Evolutionary conservation across 768 basidiomycete species (phyloP).

Genomic region (Rickenella mellea): DNA sequence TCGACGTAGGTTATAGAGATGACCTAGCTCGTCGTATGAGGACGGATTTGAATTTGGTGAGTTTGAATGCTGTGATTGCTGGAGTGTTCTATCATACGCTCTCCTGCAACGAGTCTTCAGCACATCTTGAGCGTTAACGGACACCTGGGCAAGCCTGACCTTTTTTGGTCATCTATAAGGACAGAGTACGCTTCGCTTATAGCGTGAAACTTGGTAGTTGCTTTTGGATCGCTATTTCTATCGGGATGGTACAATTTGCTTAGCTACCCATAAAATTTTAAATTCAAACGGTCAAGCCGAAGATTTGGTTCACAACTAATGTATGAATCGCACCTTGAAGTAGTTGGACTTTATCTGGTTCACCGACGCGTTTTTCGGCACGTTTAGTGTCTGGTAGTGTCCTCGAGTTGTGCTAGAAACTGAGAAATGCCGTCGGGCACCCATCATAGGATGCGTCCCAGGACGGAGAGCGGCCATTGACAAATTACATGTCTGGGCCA

Average conservation of each 20-base stretch:
- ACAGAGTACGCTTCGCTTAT: slow-evolving; percentile 39
- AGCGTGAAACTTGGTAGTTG: slow-evolving; percentile 31
- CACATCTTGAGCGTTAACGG: not conserved
- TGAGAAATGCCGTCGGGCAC: no score
- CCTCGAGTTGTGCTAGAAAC: no score
- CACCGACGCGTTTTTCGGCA: slow-evolving; percentile 23
- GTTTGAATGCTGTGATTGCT: no score
- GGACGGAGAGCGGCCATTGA: no score
- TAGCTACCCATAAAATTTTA: slow-evolving; percentile 20
- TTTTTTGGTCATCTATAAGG: slow-evolving; percentile 34
- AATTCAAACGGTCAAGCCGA: not conserved
- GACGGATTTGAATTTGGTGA: not conserved
- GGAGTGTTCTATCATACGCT: not conserved
- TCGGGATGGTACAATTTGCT: slow-evolving; percentile 43
- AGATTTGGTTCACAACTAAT: slow-evolving; percentile 2
- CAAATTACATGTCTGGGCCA: no score
- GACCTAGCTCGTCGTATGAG: not conserved
- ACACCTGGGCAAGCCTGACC: slow-evolving; percentile 18
- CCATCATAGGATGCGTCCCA: no score
- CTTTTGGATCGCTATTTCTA: slow-evolving; percentile 24
- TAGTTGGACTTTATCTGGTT: slow-evolving; percentile 21
- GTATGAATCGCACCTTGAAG: not conserved
- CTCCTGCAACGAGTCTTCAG: not conserved
- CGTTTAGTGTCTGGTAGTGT: slow-evolving; percentile 27
- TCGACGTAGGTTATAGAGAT: not conserved